Evolutionary conservation across 331 rosid genomes (phyloP).

Genomic region (Pyracantha coccinea): DNA sequence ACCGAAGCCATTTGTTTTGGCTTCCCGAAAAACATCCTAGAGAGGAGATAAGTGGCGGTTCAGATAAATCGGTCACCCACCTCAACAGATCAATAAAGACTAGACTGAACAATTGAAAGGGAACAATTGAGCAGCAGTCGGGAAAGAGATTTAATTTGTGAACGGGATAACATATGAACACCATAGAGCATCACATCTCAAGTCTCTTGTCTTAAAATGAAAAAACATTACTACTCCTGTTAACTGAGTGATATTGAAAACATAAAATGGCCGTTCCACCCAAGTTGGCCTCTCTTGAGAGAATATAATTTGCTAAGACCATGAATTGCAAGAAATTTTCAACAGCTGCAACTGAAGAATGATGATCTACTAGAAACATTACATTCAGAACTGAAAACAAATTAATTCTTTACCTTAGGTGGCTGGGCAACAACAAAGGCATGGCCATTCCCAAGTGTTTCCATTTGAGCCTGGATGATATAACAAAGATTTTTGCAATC

Average conservation of each 20-base stretch:
- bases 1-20: constrained; percentile 71
- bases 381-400: not conserved
- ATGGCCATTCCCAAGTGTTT: constrained; percentile 68
- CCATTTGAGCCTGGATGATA: constrained; percentile 88
- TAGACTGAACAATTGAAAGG: not conserved
- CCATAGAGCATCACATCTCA: not conserved
- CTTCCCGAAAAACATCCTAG: constrained; percentile 84
- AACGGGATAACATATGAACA: not conserved
- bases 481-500: constrained; percentile 87
- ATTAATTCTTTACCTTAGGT: constrained; percentile 53
- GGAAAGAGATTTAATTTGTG: not conserved
- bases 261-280: not conserved
- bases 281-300: not conserved
- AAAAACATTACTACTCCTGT: not conserved
- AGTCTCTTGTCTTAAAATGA: not conserved
- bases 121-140: not conserved
- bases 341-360: not conserved
- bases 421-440: constrained; percentile 84
- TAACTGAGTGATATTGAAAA: not conserved
- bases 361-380: constrained; percentile 5
- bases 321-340: not conserved
- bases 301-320: not conserved
- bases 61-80: not conserved
- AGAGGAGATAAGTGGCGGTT: constrained; percentile 7
- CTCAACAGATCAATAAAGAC: constrained; percentile 2